Base-by-base conservation (phyloP, 768 basidiomycete species). In the Leccinum uliginosum region DNA sequence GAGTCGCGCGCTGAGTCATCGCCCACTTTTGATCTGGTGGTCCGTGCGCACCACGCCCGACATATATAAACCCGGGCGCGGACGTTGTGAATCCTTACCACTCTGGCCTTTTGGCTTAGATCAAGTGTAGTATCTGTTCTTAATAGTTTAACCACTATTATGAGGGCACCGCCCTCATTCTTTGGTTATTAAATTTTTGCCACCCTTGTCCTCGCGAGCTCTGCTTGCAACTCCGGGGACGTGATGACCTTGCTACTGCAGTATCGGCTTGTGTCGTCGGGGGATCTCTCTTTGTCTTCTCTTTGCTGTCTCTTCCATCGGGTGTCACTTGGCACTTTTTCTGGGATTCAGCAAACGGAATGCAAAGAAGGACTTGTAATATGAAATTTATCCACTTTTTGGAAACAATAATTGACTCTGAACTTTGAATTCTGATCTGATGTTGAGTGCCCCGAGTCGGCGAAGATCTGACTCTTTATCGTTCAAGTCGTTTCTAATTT, bases 61-160 rank as follows among this genome's bases (percentile, higher is more conserved):
- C 32, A 11, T 62, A 67, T 59, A 46, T 46, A 46, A 46, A 24
- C 44, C 21, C 23, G 2, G 4, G 44, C 3, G 8, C 3, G 32
- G n/a, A 44, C 53, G 1, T 0, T 0, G 0, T 3, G 26, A 17
- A 46, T 80, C 64, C 32, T 65, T 53, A 61, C 62, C 61, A 66
- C 59, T 62, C 61, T 69, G 80, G 81, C 81, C 80, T 81, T 79
- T 81, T 83, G 82, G 83, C 82, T 83, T 83, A 83, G 83, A 84
- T 83, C 83, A 84, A 83, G 83, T 83, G 83, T 83, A 84, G 83
- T 83, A 84, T 83, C 83, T 83, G 82, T 83, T 83, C 80, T 83
- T 81, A 76, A 78, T 76, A 83, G 79, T 75, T 62, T 72, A 81
- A 71, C 79, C 78, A 78, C 80, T 81, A 79, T 80, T 79, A 80